These are phyloP conservation scores for Trichoderma breve DNA, from an alignment of 2,329 filamentous ascomycete genomes.

Conservation along the genomic window DNA sequence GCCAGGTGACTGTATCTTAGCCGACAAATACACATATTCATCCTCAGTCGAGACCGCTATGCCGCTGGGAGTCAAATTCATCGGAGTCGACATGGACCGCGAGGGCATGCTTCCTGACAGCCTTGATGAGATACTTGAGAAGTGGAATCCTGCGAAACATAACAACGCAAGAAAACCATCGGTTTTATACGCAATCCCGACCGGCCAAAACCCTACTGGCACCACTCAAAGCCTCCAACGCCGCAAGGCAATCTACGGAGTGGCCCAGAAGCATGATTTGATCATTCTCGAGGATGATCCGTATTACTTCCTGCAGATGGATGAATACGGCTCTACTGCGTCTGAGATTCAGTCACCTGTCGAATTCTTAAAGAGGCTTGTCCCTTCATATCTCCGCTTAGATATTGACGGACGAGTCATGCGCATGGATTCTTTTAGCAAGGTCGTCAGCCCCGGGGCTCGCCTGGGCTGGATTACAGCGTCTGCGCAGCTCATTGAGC, in stretches of 20 bases:
- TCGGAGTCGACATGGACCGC: background rate
- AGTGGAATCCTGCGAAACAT: background rate
- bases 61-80: background rate
- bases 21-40: conserved; percentile 8
- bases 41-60: background rate
- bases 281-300: conserved; percentile 93
- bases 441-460: conserved; percentile 86
- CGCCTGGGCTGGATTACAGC: conserved; percentile 88
- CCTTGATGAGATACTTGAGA: background rate
- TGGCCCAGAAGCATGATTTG: conserved; percentile 82
- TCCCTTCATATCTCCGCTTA: conserved; percentile 76
- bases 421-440: conserved; percentile 89
- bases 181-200: background rate
- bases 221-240: conserved; percentile 71
- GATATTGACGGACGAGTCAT: conserved; percentile 86
- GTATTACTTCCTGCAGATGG: conserved; percentile 89
- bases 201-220: conserved; percentile 82
- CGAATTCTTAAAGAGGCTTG: conserved; percentile 76
- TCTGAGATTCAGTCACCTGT: conserved; percentile 52
- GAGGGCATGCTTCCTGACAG: conserved; percentile 7
- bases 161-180: background rate
- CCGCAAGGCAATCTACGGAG: conserved; percentile 72
- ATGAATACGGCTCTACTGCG: conserved; percentile 59
- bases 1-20: conserved; percentile 1
- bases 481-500: background rate